These are phyloP conservation scores for Botrytis aclada DNA, from an alignment of 2,329 filamentous ascomycete genomes.

Conservation along the genomic window DNA sequence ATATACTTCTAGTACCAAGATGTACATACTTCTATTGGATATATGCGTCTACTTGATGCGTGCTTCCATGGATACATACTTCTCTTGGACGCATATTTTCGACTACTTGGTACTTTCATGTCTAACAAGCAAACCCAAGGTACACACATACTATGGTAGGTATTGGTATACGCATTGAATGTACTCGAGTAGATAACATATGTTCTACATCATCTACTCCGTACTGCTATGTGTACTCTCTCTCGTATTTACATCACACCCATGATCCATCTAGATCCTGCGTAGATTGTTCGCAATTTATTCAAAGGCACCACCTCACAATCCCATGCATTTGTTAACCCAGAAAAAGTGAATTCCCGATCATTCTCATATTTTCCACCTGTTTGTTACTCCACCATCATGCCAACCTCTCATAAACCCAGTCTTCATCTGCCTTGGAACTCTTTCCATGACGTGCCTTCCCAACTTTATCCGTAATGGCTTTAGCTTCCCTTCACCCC, in stretches of 20 bases:
- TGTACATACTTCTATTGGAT: too few species aligned
- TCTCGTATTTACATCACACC: neutral
- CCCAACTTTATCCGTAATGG: slow-evolving; percentile 16
- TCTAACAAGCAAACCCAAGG: neutral
- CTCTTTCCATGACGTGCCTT: slow-evolving; percentile 15
- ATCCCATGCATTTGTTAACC: neutral
- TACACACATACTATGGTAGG: neutral
- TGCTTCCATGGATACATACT: too few species aligned
- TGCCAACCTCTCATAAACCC: slow-evolving; percentile 2
- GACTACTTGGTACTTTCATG: neutral
- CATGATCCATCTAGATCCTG: neutral
- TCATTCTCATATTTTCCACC: neutral
- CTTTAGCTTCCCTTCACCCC: slow-evolving; percentile 13
- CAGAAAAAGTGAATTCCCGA: neutral
- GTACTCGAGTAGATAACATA: too few species aligned
- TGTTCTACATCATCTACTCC: neutral
- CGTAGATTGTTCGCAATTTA: neutral
- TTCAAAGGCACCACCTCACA: neutral
- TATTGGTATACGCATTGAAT: neutral
- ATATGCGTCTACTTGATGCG: too few species aligned
- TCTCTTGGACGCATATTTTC: too few species aligned
- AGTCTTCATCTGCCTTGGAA: slow-evolving; percentile 4
- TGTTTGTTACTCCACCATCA: neutral
- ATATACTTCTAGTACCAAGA: neutral
- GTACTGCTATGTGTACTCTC: too few species aligned